Base-by-base conservation (phyloP, 352 stramenopile genomes). In the Phytophthora capsici region DNA sequence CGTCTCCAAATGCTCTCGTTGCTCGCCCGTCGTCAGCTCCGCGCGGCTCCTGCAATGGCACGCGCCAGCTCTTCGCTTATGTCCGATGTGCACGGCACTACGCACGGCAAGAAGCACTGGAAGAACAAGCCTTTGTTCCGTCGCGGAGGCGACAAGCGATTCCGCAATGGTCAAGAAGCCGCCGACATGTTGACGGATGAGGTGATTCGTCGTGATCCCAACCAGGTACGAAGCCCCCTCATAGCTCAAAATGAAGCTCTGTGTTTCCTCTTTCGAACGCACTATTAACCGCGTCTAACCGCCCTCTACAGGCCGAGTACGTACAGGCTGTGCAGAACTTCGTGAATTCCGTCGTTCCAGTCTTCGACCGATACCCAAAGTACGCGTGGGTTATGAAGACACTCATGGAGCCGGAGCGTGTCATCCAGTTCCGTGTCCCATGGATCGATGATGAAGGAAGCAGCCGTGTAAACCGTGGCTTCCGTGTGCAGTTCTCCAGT, bases 381-480 rank as follows among this genome's bases (percentile, higher is more conserved):
- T 94, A 95, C 66, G 87, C 87, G 40, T 95, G 87, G 87, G 87
- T 95, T 44, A 93, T 95, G 85, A 95, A 95, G 78, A 93, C 86
- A 34, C 81, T 99, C 57, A 97, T 99, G 84, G 96, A 99, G 77
- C 95, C 96, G 1, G 96, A 99, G 69, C 88, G 96, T 32, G 91
- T 98, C 36, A 94, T 95, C 63, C 87, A 98, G 78, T 99, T 99
- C 79, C 93, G 96, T 57, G 94, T 98, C 22, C 91, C 96, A 10
- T 99, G 96, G 96, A 95, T 99, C 59, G 97, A 99, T 71, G 97
- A 99, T 73, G 86, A 88, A 26, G 96, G 96, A 34, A 97, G 97
- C 54, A 88, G 90, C 48, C 89, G 96, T 30, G 96, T 99, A 61
- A 99, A 99, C 80, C 91, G 97, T 30, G 97, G 97, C 46, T 99